Base-by-base conservation (phyloP, 2,329 filamentous ascomycete genomes). In the Ophiostoma angusticollis region DNA sequence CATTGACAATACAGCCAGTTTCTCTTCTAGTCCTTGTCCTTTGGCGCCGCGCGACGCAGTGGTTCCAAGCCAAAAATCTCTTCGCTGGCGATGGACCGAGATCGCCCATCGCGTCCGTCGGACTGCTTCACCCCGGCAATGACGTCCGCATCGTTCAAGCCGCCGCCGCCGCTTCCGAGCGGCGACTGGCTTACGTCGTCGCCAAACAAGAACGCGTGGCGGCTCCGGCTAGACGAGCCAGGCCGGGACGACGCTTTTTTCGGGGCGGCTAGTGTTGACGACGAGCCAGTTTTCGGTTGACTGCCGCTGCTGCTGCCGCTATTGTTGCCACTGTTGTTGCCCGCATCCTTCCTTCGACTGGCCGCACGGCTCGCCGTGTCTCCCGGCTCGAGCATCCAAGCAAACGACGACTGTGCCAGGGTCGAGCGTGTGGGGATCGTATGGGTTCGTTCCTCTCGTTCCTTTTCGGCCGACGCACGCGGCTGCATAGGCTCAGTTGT, bases 351-450 rank as follows among this genome's bases (percentile, higher is more conserved):
- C n/a, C n/a, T n/a, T n/a, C n/a, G n/a, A n/a, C n/a, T n/a, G n/a
- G n/a, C n/a, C 22, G 17, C 11, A 28, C 33, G 29, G n/a, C 11
- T 34, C 9, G 52, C 43, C 3, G 40, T 41, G 47, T 71, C 68
- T 3, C 69, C 70, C 47, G 78, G 76, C 2, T 78, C 77, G 1
- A 86, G 64, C 80, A 86, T 86, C 78, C 79, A 85, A 1, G 80
- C 78, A 55, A 84, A 86, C 4, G 78, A 80, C 7, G 81, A 84
- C 47, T 83, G 79, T 1, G 79, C 78, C 24, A 85, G 65, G 1
- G 69, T 74, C 4, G 79, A 80, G 17, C 78, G 68, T 16, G 74
- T 74, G 0, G 72, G 74, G 13, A 75, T 67, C 2, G 70, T 59
- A 31, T 55, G 59, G 4, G 50, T 2, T 13, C 16, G 14, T 19